A percentile compares a stretch with the other conserved stretches of the same genome.
These are phyloP conservation scores for Thielaviopsis cerberus DNA, from an alignment of 2,329 filamentous ascomycete genomes.

Conservation along the genomic window DNA sequence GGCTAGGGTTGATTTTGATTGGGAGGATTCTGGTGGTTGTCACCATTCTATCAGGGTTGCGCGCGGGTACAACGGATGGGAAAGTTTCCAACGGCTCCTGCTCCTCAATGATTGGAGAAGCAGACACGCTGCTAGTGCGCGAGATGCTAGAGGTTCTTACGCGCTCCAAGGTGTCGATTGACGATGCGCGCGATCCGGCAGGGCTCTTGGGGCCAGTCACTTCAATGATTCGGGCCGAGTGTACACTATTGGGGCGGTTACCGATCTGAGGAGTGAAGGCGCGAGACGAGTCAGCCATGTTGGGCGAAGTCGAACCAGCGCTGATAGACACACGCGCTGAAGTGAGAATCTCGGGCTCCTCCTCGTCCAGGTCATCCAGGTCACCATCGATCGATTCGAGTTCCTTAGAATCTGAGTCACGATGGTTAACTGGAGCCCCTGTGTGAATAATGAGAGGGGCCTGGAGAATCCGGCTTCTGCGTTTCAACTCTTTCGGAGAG, in stretches of 20 bases:
- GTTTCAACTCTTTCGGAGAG: conserved; percentile 1
- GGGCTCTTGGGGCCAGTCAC: conserved; percentile 35
- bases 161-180: conserved; percentile 27
- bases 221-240: conserved; percentile 40
- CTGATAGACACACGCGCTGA: conserved; percentile 37
- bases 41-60: conserved; percentile 6
- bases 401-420: conserved; percentile 4
- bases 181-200: conserved; percentile 28
- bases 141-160: conserved; percentile 24
- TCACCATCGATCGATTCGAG: conserved; percentile 18
- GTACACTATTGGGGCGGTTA: conserved; percentile 28
- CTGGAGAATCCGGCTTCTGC: conserved; percentile 8
- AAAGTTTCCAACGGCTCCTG: conserved; percentile 21
- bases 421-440: conserved; percentile 1
- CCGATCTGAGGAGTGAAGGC: conserved; percentile 20
- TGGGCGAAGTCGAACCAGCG: conserved; percentile 28
- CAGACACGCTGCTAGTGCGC: conserved; percentile 14
- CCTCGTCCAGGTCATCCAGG: conserved; percentile 23
- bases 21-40: conserved; percentile 6
- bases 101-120: conserved; percentile 24
- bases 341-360: conserved; percentile 40
- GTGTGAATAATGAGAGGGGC: conserved; percentile 10
- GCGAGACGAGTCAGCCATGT: conserved; percentile 28
- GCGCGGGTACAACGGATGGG: conserved; percentile 3
- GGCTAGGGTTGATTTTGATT: not conserved